Base-by-base conservation (phyloP, 129 eudicot species). In the Flaveria ramosissima region DNA sequence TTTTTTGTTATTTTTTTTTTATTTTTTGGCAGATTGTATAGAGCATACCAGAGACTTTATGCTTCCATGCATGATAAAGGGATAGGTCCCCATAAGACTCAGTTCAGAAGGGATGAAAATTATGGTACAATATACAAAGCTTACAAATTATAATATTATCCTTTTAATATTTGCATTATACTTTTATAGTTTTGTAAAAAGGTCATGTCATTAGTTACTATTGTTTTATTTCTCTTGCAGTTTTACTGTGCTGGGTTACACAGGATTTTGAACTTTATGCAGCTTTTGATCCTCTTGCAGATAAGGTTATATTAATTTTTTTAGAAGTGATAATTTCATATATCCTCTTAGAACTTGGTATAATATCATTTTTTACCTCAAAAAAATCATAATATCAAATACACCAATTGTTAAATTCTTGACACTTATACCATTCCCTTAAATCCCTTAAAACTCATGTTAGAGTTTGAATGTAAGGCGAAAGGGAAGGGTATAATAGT, bases 271-370 rank as follows among this genome's bases (percentile, higher is more conserved):
- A 94, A 77, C 96, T 94, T 20, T 94, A 89, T 88, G 99, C 99
- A 47, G 99, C 99, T 61, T 94, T 94, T 86, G 99, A 94, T 82
- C 97, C 97, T 68, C 92, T 94, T 69, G 99, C 99, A 59, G 99
- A 94, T 85, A 94, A 94, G 99, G 99, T 94, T 69, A 61, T 89
- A 11, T 77, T 51, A 30, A 51, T 12, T 6, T 17, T 10, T 61
- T 26, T 26, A 26, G 1, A 11, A 21, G 36, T 14, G 39, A 10
- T 26, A 61, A 26, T 24, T 14, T 32, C 21, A 30, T 14, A 63
- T 7, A 27, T 27, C 45, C 20, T 9, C 45, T 62, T 19, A 63
- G 30, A 26, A 63, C 46, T 16, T 63, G 2, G 13, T 15, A 30
- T 63, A 15, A 15, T 30, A 7, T 63, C 46, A 13, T 61, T 26